These are phyloP conservation scores for Colletotrichum cereale DNA, from an alignment of 2,329 filamentous ascomycete genomes.

Conservation along the genomic window DNA sequence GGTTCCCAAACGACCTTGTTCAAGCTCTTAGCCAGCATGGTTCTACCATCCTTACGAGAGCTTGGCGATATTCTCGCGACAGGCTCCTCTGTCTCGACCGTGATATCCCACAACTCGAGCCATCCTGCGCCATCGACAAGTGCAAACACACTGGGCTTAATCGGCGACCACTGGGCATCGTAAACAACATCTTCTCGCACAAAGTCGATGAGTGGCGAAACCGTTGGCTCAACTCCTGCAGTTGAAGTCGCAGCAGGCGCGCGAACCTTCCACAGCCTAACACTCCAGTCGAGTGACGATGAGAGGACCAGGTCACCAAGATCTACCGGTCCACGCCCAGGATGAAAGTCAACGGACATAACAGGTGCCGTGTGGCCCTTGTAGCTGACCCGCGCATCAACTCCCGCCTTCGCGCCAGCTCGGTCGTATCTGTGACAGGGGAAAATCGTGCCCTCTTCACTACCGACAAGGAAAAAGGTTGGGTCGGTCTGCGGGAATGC, in stretches of 20 bases:
- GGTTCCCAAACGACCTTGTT: conserved; percentile 97
- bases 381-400: conserved; percentile 90
- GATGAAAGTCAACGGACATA: conserved; percentile 97
- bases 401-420: conserved; percentile 94
- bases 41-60: conserved; percentile 71
- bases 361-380: conserved; percentile 92
- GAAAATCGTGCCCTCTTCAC: conserved; percentile 96
- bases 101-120: conserved; percentile 96
- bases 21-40: conserved; percentile 84
- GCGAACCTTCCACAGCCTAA: conserved; percentile 96
- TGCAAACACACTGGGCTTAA: conserved; percentile 94
- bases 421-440: conserved; percentile 98
- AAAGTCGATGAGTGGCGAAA: conserved; percentile 87
- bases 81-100: conserved; percentile 91
- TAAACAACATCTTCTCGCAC: conserved; percentile 97
- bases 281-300: conserved; percentile 95
- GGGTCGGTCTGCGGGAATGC: conserved; percentile 95
- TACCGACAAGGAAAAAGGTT: conserved; percentile 97
- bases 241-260: conserved; percentile 81
- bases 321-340: conserved; percentile 90
- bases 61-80: conserved; percentile 84
- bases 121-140: conserved; percentile 93
- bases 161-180: conserved; percentile 93
- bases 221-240: conserved; percentile 64
- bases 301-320: conserved; percentile 93